Evolutionary conservation across 1,284 basidiomycete genomes (phyloP).

Genomic region (Trichosporon inkin): DNA sequence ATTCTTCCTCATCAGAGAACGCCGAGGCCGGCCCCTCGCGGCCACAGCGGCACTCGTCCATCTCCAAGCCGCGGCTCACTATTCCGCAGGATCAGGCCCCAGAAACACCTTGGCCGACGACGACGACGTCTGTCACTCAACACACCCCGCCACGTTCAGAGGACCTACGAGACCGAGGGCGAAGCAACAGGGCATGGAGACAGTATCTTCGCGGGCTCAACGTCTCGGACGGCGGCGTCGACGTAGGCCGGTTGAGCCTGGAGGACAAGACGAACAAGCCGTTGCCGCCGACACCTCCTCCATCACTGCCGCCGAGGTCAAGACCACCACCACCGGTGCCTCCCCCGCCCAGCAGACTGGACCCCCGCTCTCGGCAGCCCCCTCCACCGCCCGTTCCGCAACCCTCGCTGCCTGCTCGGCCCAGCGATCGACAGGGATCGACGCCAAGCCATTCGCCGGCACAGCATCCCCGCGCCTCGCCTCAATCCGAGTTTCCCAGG

Average conservation of each 20-base stretch:
- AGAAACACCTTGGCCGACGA: background rate
- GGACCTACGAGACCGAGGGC: background rate
- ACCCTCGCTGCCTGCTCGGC: background rate
- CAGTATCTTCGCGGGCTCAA: background rate
- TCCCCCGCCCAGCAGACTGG: background rate
- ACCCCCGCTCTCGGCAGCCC: background rate
- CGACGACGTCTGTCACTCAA: background rate
- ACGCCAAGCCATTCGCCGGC: background rate
- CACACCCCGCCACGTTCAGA: background rate
- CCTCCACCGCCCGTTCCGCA: background rate
- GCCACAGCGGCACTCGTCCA: background rate
- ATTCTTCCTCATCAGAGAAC: background rate
- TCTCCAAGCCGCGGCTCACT: background rate
- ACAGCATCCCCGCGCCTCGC: background rate
- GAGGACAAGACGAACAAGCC: constrained; percentile 3
- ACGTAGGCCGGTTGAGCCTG: background rate
- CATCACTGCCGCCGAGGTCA: background rate
- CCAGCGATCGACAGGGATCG: background rate
- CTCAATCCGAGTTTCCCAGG: background rate
- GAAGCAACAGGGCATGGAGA: background rate
- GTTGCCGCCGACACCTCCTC: background rate
- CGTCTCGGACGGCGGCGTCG: background rate
- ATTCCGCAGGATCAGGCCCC: background rate
- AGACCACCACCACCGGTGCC: background rate
- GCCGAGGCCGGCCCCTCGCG: background rate